phyloP scores from a whole-genome alignment of 179 eudicot species.

The Corrigiola litoralis region DNA sequence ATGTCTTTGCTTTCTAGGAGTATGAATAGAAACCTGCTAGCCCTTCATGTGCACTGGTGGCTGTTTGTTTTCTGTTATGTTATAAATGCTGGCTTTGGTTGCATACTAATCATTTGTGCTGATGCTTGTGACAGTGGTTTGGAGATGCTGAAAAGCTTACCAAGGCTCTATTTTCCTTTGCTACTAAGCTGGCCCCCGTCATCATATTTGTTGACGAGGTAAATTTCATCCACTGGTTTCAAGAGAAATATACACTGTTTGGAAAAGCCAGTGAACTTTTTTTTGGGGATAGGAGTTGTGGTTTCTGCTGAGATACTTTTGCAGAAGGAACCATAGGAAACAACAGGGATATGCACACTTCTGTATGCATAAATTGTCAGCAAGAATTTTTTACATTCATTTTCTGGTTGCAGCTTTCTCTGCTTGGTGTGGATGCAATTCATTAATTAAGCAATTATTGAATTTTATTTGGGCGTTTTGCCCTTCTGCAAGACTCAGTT shows the following conservation, averaged over 20 bases:
- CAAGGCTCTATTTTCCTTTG: slow-evolving; percentile 95
- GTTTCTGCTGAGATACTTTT: too few species aligned
- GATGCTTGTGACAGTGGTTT: slow-evolving; percentile 64
- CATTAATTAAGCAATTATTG: too few species aligned
- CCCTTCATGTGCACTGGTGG: not conserved
- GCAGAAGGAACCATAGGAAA: too few species aligned
- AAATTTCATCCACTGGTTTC: slow-evolving; percentile 15
- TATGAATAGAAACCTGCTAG: not conserved
- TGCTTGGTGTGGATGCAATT: not conserved
- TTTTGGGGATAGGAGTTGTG: too few species aligned
- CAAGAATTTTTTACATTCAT: too few species aligned
- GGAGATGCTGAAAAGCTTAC: slow-evolving; percentile 99
- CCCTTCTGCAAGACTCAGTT: not conserved
- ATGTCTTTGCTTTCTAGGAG: too few species aligned
- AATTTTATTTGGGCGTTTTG: too few species aligned
- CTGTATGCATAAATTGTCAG: too few species aligned
- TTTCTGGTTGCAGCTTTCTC: too few species aligned
- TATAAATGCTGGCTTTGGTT: not conserved
- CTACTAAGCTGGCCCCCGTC: slow-evolving; percentile 95
- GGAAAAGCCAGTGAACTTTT: too few species aligned
- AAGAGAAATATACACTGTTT: too few species aligned
- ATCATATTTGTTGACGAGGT: slow-evolving; percentile 99
- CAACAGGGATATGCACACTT: too few species aligned
- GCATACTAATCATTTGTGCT: not conserved
- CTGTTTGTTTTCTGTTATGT: not conserved